These are phyloP conservation scores for Sporothrix inflata DNA, from an alignment of 2,329 filamentous ascomycete species.

Conservation along the genomic window DNA sequence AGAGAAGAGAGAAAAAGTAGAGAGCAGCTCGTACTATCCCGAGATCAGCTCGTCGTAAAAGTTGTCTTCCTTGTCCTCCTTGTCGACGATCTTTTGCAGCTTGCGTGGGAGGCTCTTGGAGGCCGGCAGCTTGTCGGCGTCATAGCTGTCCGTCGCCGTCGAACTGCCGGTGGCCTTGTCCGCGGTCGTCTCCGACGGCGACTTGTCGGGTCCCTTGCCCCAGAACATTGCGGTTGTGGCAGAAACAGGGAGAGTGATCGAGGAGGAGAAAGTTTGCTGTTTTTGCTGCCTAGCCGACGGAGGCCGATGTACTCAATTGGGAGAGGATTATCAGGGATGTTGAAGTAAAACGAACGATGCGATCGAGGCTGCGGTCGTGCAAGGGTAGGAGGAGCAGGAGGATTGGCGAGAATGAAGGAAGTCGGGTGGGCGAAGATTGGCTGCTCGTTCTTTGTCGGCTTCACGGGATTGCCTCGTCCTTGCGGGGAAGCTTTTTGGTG, in stretches of 20 bases:
- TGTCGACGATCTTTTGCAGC: constrained; percentile 63
- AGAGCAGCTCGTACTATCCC: constrained; percentile 64
- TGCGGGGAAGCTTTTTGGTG: constrained; percentile 23
- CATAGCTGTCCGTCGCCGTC: constrained; percentile 43
- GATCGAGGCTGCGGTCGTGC: background rate
- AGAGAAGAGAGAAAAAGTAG: no score
- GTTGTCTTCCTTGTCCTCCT: constrained; percentile 66
- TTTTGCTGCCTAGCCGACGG: background rate
- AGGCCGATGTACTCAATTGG: background rate
- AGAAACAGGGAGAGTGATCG: background rate
- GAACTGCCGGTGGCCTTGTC: constrained; percentile 33
- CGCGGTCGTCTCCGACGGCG: constrained; percentile 33
- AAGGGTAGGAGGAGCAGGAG: background rate
- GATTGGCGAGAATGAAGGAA: background rate
- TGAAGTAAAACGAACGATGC: background rate
- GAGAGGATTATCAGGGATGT: background rate
- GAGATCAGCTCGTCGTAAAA: constrained; percentile 78
- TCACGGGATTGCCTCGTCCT: constrained; percentile 3
- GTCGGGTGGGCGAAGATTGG: background rate
- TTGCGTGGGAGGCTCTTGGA: constrained; percentile 56
- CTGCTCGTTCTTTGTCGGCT: constrained; percentile 8
- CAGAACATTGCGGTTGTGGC: constrained; percentile 46
- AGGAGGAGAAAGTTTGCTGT: background rate
- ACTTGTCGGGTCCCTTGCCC: constrained; percentile 41
- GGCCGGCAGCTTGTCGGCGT: constrained; percentile 53